Evolutionary conservation across 2,329 filamentous ascomycete genomes (phyloP), one percentile per base, ranked within the genome.

Genomic region (Neopestalotiopsis clavispora): DNA sequence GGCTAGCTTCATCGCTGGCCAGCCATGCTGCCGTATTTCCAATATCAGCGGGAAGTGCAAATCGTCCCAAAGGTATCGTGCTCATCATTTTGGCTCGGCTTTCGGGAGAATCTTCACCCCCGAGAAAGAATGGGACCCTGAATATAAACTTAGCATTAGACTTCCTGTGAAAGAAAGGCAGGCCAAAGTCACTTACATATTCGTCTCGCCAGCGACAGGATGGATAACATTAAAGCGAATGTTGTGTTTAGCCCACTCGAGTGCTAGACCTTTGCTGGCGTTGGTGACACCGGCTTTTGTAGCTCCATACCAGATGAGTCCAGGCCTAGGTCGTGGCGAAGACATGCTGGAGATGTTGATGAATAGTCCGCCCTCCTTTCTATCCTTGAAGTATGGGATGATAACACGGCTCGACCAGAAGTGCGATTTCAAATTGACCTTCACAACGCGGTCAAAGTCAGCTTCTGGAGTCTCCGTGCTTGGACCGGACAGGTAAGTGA

Each of bases 191-290:
- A 52, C 45, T 52, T 5, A 52, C 45, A 52, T 83, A 1, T 88
- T 89, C 0, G 92, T 94, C 14, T 85, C 87, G 1, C 88, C 90
- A 1, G 93, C 83, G 0, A 93, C 85, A 0, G 91, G 92, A 64
- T 89, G 92, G 14, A 94, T 88, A 1, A 87, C 86, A 70, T 93
- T 93, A 74, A 94, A 90, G 0, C 92, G 87, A 72, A 94, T 92
- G 72, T 92, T 86, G 67, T 92, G 86, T 0, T 88, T 85, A 0
- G 90, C 92, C 72, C 92, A 94, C 77, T 94, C 92, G 1, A 91
- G 89, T 0, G 92, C 92, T 71, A 94, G 77, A 2, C 78, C 75
- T 73, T 86, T 86, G 0, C 82, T 84, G 57, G 87, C 88, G 62
- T 86, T 91, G 72, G 86, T 85, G 10, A 91, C 86, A 0, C 90